Conservation (phyloP, 2,329 filamentous ascomycete species). For the Aspergillus quadrilineatus region DNA sequence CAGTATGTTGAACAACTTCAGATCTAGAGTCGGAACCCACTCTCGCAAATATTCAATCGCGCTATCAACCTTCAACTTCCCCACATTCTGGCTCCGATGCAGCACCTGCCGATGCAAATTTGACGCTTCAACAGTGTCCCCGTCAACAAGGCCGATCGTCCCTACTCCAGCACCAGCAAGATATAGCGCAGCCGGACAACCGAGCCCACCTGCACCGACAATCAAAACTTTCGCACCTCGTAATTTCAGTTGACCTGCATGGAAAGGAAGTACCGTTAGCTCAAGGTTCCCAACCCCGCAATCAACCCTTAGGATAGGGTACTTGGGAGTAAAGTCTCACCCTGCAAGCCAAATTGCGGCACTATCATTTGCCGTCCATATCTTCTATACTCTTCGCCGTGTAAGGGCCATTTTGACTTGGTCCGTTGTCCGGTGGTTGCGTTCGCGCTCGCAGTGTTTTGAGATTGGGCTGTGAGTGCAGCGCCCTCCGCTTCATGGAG, state of each 20-base stretch:
- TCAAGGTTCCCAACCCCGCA: background rate
- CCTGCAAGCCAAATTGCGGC: constrained; percentile 73
- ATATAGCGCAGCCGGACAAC: constrained; percentile 90
- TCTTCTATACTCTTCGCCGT: constrained; percentile 71
- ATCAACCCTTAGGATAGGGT: background rate
- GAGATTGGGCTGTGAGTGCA: constrained; percentile 18
- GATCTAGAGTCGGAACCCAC: constrained; percentile 38
- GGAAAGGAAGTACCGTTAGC: constrained; percentile 6
- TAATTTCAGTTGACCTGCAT: constrained; percentile 70
- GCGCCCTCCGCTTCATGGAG: constrained; percentile 34
- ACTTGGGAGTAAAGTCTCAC: constrained; percentile 41
- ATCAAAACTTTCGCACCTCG: constrained; percentile 71
- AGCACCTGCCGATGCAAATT: constrained; percentile 92
- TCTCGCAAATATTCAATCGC: constrained; percentile 60
- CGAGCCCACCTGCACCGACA: constrained; percentile 83
- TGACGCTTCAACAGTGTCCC: constrained; percentile 80
- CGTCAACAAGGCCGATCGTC: constrained; percentile 79
- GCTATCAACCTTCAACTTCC: constrained; percentile 77
- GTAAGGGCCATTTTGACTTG: constrained; percentile 63
- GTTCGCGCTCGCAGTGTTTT: background rate
- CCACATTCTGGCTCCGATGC: constrained; percentile 69
- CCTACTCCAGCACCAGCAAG: constrained; percentile 86
- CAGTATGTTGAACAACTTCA: background rate
- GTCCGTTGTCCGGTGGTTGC: background rate
- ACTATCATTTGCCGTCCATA: constrained; percentile 93